Conservation (phyloP, 1,139 yeast species). For the Torulaspora pretoriensis region DNA sequence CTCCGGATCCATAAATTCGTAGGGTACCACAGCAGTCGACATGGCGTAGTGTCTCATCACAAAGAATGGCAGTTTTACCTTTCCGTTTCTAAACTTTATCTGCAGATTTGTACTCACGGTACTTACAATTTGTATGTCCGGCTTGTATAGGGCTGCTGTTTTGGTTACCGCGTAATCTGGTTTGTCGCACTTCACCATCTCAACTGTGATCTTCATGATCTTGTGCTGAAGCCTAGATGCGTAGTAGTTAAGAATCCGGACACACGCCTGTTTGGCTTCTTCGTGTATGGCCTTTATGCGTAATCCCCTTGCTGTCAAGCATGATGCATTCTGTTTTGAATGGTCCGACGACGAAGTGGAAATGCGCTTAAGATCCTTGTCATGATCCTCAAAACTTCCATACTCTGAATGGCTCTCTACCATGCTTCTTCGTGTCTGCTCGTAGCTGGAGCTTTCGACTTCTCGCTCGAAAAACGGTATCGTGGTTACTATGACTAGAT, state of each 20-base stretch:
- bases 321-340: constrained; percentile 5
- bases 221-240: constrained; percentile 38
- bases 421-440: constrained; percentile 4
- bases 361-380: constrained; percentile 3
- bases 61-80: constrained; percentile 38
- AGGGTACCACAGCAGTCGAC: constrained; percentile 37
- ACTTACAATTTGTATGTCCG: constrained; percentile 47
- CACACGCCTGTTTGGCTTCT: constrained; percentile 42
- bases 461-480: constrained; percentile 38
- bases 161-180: constrained; percentile 48
- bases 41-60: constrained; percentile 35
- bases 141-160: constrained; percentile 51
- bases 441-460: constrained; percentile 13
- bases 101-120: constrained; percentile 38
- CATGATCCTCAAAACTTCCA: constrained; percentile 8
- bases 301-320: constrained; percentile 10
- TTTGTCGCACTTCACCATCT: constrained; percentile 42
- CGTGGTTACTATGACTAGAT: constrained; percentile 48
- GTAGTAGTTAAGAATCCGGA: constrained; percentile 42
- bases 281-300: constrained; percentile 29
- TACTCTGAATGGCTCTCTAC: constrained; percentile 6
- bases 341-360: constrained; percentile 10
- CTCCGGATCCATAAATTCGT: constrained; percentile 33
- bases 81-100: constrained; percentile 33
- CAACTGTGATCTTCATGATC: constrained; percentile 50